A percentile compares a stretch with the other conserved stretches of the same genome.
Conservation (phyloP, 768 basidiomycete species). For the Tricholoma hemisulphureum region DNA sequence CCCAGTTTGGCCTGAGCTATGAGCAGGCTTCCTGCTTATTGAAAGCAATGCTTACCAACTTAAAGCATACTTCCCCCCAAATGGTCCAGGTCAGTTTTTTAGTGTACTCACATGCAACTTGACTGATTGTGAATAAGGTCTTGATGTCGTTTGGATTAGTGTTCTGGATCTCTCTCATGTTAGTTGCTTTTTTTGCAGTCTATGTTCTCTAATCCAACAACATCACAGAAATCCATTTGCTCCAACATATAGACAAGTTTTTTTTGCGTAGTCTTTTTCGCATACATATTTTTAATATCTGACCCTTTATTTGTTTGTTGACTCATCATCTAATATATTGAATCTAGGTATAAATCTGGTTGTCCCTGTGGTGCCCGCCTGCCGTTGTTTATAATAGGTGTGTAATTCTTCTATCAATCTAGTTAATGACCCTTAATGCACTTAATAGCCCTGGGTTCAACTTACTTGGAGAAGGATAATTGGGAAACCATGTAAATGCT, state of each 20-base stretch:
- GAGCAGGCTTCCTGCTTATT: conserved; percentile 7
- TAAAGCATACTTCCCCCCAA: background rate
- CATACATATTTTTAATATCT: background rate
- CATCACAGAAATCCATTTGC: too few species aligned
- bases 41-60: background rate
- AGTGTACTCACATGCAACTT: background rate
- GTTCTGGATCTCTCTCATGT: background rate
- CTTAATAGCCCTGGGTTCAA: background rate
- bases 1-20: conserved; percentile 4
- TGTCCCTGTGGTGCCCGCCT: too few species aligned
- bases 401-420: background rate
- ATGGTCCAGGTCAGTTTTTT: background rate
- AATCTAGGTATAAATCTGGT: background rate
- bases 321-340: background rate
- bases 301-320: background rate
- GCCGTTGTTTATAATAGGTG: background rate
- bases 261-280: background rate
- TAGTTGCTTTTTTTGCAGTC: background rate
- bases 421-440: background rate
- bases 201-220: background rate
- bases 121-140: background rate
- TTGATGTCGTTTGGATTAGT: background rate
- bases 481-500: background rate
- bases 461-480: too few species aligned
- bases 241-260: too few species aligned